Conservation (phyloP, 2,329 filamentous ascomycete genomes). For the Annulohypoxylon truncatum region DNA sequence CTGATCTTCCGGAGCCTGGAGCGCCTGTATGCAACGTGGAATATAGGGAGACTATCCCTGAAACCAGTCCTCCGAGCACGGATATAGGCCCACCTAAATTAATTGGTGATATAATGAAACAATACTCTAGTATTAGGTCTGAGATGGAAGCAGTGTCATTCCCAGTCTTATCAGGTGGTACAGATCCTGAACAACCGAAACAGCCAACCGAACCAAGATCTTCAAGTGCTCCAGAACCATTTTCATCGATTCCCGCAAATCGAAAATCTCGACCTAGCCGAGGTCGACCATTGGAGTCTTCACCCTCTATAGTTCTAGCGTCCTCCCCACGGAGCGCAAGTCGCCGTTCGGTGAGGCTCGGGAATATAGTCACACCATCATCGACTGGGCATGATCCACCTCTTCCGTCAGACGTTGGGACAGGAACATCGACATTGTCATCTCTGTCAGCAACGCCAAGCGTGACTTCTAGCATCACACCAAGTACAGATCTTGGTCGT, state of each 20-base stretch:
- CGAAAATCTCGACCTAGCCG: constrained; percentile 1
- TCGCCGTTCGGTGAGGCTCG: constrained; percentile 39
- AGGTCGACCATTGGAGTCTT: constrained; percentile 29
- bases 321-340: constrained; percentile 42
- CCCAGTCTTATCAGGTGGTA: constrained; percentile 33
- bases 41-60: constrained; percentile 48
- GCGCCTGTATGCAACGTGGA: constrained; percentile 24
- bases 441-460: constrained; percentile 46
- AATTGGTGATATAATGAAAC: constrained; percentile 38
- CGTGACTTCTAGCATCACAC: constrained; percentile 44
- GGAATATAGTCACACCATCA: constrained; percentile 39
- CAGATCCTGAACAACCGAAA: constrained; percentile 24
- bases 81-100: constrained; percentile 40
- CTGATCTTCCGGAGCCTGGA: constrained; percentile 21
- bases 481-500: constrained; percentile 42
- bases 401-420: constrained; percentile 36
- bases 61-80: constrained; percentile 48
- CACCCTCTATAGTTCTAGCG: constrained; percentile 43
- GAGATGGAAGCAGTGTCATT: constrained; percentile 39
- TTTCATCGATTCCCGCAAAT: constrained; percentile 9
- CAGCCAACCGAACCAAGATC: constrained; percentile 2
- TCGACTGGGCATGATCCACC: constrained; percentile 26
- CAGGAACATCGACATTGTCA: constrained; percentile 45
- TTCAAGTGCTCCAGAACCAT: constrained; percentile 20
- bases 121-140: constrained; percentile 40